Evolutionary conservation across 2,329 filamentous ascomycete genomes (phyloP).

Genomic region (Cordyceps farinosa): DNA sequence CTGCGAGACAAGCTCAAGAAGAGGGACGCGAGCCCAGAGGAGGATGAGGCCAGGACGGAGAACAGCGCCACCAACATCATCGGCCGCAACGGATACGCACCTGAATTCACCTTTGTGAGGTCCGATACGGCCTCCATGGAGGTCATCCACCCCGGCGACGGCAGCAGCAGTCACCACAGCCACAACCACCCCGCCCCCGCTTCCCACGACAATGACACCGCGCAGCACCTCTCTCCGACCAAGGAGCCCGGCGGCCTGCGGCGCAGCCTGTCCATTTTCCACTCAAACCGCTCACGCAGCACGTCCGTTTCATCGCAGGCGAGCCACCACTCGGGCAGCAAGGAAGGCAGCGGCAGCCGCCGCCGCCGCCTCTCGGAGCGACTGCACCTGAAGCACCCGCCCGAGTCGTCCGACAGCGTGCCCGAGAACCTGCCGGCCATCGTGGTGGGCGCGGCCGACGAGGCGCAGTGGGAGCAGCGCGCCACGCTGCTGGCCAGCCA

Average conservation of each 20-base stretch:
- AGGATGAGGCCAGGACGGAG: conserved; percentile 30
- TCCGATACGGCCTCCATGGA: conserved; percentile 80
- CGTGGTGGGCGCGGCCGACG: conserved; percentile 45
- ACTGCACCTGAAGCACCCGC: conserved; percentile 58
- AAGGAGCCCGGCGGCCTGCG: conserved; percentile 33
- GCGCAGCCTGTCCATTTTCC: conserved; percentile 46
- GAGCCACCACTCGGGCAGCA: conserved; percentile 32
- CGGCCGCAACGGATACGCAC: conserved; percentile 31
- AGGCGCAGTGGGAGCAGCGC: conserved; percentile 86
- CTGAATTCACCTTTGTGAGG: conserved; percentile 79
- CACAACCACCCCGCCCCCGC: background rate
- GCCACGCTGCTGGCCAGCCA: conserved; percentile 81
- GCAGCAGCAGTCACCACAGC: conserved; percentile 23
- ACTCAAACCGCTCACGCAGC: conserved; percentile 45
- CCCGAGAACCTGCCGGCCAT: conserved; percentile 79
- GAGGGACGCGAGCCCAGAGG: conserved; percentile 42
- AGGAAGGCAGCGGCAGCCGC: conserved; percentile 21
- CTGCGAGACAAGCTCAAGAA: conserved; percentile 53
- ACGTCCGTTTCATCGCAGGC: conserved; percentile 43
- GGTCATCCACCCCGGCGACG: conserved; percentile 65
- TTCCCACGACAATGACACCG: conserved; percentile 25
- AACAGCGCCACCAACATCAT: conserved; percentile 27
- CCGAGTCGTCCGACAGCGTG: conserved; percentile 66
- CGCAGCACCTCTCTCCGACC: conserved; percentile 26
- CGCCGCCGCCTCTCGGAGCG: conserved; percentile 59